Base-by-base conservation (phyloP, 495 filamentous ascomycete species). In the Penicillium canescens region DNA sequence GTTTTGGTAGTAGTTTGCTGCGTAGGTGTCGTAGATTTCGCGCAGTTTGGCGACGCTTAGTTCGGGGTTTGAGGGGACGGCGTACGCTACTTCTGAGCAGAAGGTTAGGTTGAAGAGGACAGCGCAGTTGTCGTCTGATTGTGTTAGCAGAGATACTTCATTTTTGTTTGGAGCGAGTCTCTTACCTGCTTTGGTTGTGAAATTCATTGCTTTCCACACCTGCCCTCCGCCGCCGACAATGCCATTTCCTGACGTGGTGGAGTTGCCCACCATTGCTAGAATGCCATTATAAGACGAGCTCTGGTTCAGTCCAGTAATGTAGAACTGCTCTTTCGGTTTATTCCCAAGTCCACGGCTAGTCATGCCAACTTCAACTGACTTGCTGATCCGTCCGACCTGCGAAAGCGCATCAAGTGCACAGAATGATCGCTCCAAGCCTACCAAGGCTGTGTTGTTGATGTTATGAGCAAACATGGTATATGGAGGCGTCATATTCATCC, bases 11-110 rank as follows among this genome's bases (percentile, higher is more conserved):
- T 82, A 74, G 9, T 48, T 55, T 4, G 64, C 49, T 2, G 89
- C 83, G 50, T 83, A 76, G 23, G 81, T 61, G 61, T 96, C 89
- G 70, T 96, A 96, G 59, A 86, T 83, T 0, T 72, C 61, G 3
- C 76, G 82, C 4, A 94, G 78, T 8, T 69, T 60, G 3, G 73
- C 68, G 18, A 57, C 50, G 44, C 71, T 69, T 52, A 66, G 44
- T 4, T 63, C 51, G 4, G 86, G 80, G 61, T 95, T 94, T 46
- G 84, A 82, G 0, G 94, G 94, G 0, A 96, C 94, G 18, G 95
- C 87, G 68, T 97, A 96, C 39, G 92, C 89, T 42, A 93, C 82
- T 53, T 94, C 82, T 46, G 81, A 78, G 75, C 94, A 99, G 68
- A 97, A 92, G 3, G 78, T 69, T 14, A 99, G 83, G 63, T 93